These are phyloP conservation scores for Stachybotrys chartarum DNA, from an alignment of 2,329 filamentous ascomycete species.

Conservation along the genomic window DNA sequence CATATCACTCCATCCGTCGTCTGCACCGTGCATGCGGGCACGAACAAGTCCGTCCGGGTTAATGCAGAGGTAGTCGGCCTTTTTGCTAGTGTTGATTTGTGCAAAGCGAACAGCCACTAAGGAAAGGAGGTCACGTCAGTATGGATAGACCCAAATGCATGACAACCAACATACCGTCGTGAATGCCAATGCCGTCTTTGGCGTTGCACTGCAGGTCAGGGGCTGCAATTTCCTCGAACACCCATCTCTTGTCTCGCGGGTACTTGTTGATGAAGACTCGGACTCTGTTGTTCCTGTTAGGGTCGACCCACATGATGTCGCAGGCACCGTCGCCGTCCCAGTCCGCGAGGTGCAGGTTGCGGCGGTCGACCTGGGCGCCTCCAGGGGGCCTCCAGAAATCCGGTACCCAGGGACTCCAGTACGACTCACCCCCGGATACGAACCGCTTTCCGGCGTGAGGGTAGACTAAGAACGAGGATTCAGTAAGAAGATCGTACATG, in stretches of 20 bases:
- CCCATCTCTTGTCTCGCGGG: neutral
- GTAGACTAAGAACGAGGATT: neutral
- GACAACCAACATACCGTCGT: neutral
- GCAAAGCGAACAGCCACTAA: constrained; percentile 18
- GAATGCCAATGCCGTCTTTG: neutral
- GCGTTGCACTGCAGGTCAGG: neutral
- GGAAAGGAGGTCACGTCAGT: constrained; percentile 1
- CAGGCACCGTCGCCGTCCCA: constrained; percentile 28
- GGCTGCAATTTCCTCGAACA: neutral
- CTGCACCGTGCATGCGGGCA: neutral
- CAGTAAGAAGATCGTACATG: too few species aligned
- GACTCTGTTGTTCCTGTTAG: constrained; percentile 13
- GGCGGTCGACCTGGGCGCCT: neutral
- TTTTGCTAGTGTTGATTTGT: constrained; percentile 20
- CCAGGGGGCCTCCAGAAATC: neutral
- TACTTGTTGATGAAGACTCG: constrained; percentile 18
- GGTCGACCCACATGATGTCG: constrained; percentile 24
- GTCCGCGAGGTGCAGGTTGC: constrained; percentile 24
- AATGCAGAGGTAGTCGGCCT: constrained; percentile 25
- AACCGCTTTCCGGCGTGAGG: neutral
- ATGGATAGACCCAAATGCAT: neutral
- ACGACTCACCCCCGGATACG: neutral
- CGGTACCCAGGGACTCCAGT: neutral
- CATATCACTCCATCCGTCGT: constrained; percentile 14
- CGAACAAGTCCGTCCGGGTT: constrained; percentile 12